Evolutionary conservation across 768 basidiomycete genomes (phyloP), one percentile per base, ranked within the genome.

Genomic region (Suillus weaverae): DNA sequence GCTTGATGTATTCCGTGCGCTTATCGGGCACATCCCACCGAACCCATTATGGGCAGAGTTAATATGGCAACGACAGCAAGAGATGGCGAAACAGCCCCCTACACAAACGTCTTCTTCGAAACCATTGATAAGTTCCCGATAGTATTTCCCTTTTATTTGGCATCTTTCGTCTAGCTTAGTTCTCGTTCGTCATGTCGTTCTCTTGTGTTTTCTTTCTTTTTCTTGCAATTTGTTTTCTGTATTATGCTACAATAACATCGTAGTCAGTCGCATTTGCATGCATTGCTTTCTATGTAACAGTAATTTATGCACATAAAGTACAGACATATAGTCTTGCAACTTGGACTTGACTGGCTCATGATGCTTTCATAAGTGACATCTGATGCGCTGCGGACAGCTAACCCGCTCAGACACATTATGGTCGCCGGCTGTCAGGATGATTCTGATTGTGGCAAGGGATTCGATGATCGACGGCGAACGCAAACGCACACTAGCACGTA

Each of bases 21-120:
- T 97, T 43, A 87, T 97, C 65, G 94, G 94, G 9, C 89, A 88
- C 64, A 95, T 97, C 69, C 95, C 95, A 10, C 91, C 92, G 3
- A 93, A 96, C 74, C 94, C 94, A 3, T 79, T 97, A 14, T 97
- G 95, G 95, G 95, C 90, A 3, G 95, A 97, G 79, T 80, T 97
- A 44, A 76, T 94, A 46, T 94, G 92, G 92, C 90, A 94, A 74
- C 85, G 88, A 55, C 91, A 93, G 69, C 79, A 86, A 64, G 84
- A 86, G 64, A 66, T 75, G 16, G 62, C 57, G 16, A 73, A 68
- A 53, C 73, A 71, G 41, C 30, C 65, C 20, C 63, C 26, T 30
- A 11, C 38, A 7, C 57, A 59, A 18, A 30, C 14, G 26, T 41
- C 56, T 30, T 59, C 57, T 30, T 4, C 39, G 18, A 43, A 43